These are phyloP conservation scores for Coemansia sp. DNA, from an alignment of 192 early-diverging fungal genomes.

Conservation along the genomic window DNA sequence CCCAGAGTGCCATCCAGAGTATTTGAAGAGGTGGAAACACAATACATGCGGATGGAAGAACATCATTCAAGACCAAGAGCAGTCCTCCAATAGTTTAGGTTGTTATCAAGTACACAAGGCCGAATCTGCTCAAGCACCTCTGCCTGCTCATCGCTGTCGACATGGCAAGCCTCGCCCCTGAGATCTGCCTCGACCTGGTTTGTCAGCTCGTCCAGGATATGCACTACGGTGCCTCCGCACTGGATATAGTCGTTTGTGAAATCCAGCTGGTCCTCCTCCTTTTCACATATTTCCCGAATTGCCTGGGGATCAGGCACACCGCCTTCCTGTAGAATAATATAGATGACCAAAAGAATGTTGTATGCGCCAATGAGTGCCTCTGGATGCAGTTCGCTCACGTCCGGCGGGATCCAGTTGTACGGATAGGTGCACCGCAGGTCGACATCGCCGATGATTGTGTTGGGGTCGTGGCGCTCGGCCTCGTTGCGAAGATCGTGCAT, in stretches of 20 bases:
- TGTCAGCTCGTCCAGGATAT: slow-evolving; percentile 44
- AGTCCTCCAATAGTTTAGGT: slow-evolving; percentile 32
- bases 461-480: slow-evolving; percentile 19
- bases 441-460: slow-evolving; percentile 15
- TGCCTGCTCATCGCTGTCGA: slow-evolving; percentile 37
- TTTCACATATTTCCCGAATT: slow-evolving; percentile 30
- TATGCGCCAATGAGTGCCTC: slow-evolving; percentile 44
- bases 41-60: not conserved
- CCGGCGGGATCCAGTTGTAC: slow-evolving; percentile 44
- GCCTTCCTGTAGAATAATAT: slow-evolving; percentile 40
- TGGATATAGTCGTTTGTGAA: slow-evolving; percentile 27
- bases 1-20: not conserved
- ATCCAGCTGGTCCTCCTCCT: slow-evolving; percentile 19
- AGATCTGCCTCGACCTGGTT: slow-evolving; percentile 45
- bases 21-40: not conserved
- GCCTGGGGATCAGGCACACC: slow-evolving; percentile 19
- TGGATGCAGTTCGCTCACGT: slow-evolving; percentile 18
- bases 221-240: slow-evolving; percentile 38
- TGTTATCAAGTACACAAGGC: slow-evolving; percentile 36
- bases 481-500: slow-evolving; percentile 41
- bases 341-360: slow-evolving; percentile 47
- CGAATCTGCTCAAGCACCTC: slow-evolving; percentile 35
- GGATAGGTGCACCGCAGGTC: slow-evolving; percentile 32
- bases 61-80: slow-evolving; percentile 3
- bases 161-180: slow-evolving; percentile 30